Base-by-base conservation (phyloP, 352 stramenopile genomes). In the Phytophthora melonis region DNA sequence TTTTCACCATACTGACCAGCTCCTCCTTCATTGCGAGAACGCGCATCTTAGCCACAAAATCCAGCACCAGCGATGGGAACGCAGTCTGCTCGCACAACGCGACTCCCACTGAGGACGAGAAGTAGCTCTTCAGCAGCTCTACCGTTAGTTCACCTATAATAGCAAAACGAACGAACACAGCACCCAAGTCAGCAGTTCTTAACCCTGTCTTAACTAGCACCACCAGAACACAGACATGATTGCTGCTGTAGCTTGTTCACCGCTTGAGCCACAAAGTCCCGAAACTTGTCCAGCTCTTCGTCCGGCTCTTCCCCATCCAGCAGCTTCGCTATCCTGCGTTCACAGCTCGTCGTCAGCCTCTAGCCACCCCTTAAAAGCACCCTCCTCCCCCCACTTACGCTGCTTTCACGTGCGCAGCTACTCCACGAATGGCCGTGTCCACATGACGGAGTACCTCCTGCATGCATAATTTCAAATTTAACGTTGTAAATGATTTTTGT, bases 21-120 rank as follows among this genome's bases (percentile, higher is more conserved):
- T 91, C 83, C 34, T 84, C 75, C 41, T 83, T 80, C 30, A 93
- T 57, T 0, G 88, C 60, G 36, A 82, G 76, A 7, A 84, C 50
- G 8, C 83, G 70, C 43, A 93, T 74, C 56, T 85, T 92, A 27
- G 80, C 74, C 10, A 92, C 59, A 53, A 92, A 90, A 64, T 93
- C 88, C 23, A 93, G 56, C 9, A 89, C 78, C 14, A 95, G 66
- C 16, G 88, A 92, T 8, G 84, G 85, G 47, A 95, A 88, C 34
- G 83, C 81, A 0, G 80, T 90, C 71, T 93, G 84, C 7, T 95
- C 86, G 59, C 88, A 93, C n/a, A 93, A 60, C 1, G 60, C 60
- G 13, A 77, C 32, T 2, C 88, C 88, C 1, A 74, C 54, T 0
- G 76, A 21, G 2, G 80, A 84, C 1, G 75, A 75, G 66, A 93